Evolutionary conservation across 177 flowering plant species (phyloP).

Genomic region (Telopea speciosissima): DNA sequence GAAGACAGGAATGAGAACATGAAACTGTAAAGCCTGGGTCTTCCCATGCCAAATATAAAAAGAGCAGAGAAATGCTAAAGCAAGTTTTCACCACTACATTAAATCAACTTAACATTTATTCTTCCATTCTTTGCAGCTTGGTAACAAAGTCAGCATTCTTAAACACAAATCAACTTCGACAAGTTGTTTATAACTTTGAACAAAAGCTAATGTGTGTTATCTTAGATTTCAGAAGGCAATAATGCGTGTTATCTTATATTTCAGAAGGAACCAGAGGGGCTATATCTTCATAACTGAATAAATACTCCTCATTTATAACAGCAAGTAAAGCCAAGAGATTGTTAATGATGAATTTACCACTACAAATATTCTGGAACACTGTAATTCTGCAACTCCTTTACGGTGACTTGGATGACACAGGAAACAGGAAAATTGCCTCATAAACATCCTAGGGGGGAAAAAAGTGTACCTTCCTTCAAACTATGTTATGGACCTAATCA

Average conservation of each 20-base stretch:
- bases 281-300: too few species aligned
- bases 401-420: background rate
- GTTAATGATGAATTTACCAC: background rate
- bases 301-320: background rate
- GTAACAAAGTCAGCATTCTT: background rate
- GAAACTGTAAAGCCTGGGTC: constrained; percentile 32
- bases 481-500: background rate
- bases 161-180: too few species aligned
- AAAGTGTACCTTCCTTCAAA: background rate
- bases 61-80: background rate
- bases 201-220: background rate
- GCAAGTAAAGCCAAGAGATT: background rate
- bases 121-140: background rate
- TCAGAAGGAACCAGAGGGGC: background rate
- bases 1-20: constrained; percentile 26
- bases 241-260: too few species aligned
- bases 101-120: background rate
- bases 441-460: background rate
- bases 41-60: constrained; percentile 17
- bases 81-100: background rate
- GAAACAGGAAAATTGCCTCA: background rate
- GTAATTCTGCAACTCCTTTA: background rate
- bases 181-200: too few species aligned
- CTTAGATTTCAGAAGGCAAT: too few species aligned
- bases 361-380: background rate